A percentile compares a stretch with the other conserved stretches of the same genome.
Conservation (phyloP, 371 early-diverging fungal species). For the Quaeritorhiza haematococci region DNA sequence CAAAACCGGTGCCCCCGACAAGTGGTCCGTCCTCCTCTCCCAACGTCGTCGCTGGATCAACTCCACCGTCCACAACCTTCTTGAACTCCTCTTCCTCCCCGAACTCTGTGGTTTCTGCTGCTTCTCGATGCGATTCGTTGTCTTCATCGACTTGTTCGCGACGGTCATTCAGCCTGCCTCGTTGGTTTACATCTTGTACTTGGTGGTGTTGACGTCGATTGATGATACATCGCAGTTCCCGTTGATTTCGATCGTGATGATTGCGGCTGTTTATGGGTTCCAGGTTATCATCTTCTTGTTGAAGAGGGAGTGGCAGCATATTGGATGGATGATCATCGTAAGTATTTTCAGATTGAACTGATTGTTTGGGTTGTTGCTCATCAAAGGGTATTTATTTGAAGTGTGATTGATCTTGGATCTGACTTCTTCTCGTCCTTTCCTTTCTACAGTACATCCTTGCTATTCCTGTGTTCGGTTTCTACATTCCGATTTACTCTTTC, state of each 20-base stretch:
- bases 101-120: constrained; percentile 94
- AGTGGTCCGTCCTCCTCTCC: constrained; percentile 56
- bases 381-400: no score
- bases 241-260: constrained; percentile 32
- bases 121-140: constrained; percentile 93
- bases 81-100: constrained; percentile 78
- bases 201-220: no score
- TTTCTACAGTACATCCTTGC: constrained; percentile 32
- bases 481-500: constrained; percentile 56
- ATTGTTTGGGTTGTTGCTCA: background rate
- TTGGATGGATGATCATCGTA: constrained; percentile 52
- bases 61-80: constrained; percentile 93
- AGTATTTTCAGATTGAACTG: background rate
- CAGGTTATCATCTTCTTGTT: constrained; percentile 49
- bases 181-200: constrained; percentile 61
- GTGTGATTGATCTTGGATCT: background rate
- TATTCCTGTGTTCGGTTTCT: constrained; percentile 40
- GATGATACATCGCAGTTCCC: constrained; percentile 23
- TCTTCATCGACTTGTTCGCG: constrained; percentile 75
- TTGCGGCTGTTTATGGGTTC: constrained; percentile 43
- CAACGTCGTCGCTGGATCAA: constrained; percentile 76
- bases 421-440: background rate
- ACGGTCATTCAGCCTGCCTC: constrained; percentile 65
- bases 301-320: constrained; percentile 43
- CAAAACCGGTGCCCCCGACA: constrained; percentile 50